Evolutionary conservation across 2,329 filamentous ascomycete species (phyloP), one percentile per base, ranked within the genome.

Genomic region (Colletotrichum gloeosporioides): DNA sequence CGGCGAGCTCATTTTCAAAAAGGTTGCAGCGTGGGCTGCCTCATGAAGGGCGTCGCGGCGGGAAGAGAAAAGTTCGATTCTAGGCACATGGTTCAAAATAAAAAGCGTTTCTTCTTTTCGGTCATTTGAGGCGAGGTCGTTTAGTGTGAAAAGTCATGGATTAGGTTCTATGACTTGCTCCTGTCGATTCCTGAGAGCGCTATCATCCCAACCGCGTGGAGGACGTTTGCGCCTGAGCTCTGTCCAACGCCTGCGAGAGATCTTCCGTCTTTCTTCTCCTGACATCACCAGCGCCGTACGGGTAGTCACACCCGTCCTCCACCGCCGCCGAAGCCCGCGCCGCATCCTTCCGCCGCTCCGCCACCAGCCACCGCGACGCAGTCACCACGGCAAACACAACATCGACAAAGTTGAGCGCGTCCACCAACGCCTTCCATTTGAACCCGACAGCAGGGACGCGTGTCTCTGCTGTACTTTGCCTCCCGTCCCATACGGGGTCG

Each of bases 1-100:
- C 16, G 39, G 70, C 25, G 36, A 61, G 63, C 22, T 69, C 5
- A 69, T 76, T 3, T 73, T 76, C 27, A 34, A 39, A 1, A 76
- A 29, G 64, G 25, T 76, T 6, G 39, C 64, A 2, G 59, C 61
- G 2, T 76, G 73, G 73, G 73, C 70, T 4, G 36, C 49, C 1
- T 69, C 73, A 6, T 39, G 55, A 75, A 57, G 2, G 31, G 18
- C 16, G 4, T 2, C 18, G 0, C 7, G 18, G 7, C 6, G 4
- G 16, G 8, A 18, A 25, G n/a, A 16, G 13, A 32, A 16, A 31
- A 44, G 4, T 69, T 36, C n/a, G 22, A 22, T 59, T 69, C 49
- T 69, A 8, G 2, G 0, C n/a, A 25, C 4, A 34, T 25, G 18
- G 13, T 69, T 61, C 15, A 36, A 8, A 32, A 69, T 27, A 25